A percentile compares a stretch with the other conserved stretches of the same genome.
These are phyloP conservation scores for Remersonia thermophila DNA, from an alignment of 2,329 filamentous ascomycete species.

Conservation along the genomic window DNA sequence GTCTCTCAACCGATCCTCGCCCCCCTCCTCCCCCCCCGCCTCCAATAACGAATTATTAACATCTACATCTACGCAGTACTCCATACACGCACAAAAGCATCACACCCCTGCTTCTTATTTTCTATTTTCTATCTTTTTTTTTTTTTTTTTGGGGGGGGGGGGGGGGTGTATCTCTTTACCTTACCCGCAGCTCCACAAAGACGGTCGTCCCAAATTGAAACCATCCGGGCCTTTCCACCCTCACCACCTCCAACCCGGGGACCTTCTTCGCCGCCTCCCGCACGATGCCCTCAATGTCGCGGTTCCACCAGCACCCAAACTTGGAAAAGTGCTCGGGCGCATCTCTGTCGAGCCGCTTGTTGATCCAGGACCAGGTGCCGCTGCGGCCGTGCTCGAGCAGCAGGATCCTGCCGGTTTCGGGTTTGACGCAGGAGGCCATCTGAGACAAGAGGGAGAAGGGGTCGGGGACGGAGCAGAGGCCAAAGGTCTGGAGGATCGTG, in stretches of 20 bases:
- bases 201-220: constrained; percentile 46
- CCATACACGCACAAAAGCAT: too few species aligned
- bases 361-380: constrained; percentile 41
- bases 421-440: constrained; percentile 39
- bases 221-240: constrained; percentile 38
- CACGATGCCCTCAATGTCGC: constrained; percentile 46
- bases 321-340: constrained; percentile 43
- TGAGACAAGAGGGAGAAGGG: constrained; percentile 41
- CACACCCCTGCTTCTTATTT: too few species aligned
- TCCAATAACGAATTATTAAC: too few species aligned
- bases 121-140: too few species aligned
- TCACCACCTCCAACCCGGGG: constrained; percentile 45
- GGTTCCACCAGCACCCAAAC: constrained; percentile 59
- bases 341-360: constrained; percentile 41
- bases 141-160: too few species aligned
- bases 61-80: too few species aligned
- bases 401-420: constrained; percentile 45
- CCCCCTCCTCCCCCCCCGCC: too few species aligned
- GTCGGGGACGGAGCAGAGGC: constrained; percentile 49
- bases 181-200: constrained; percentile 43
- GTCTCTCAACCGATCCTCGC: too few species aligned
- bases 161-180: too few species aligned
- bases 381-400: constrained; percentile 51
- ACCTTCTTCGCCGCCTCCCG: constrained; percentile 33
- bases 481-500: constrained; percentile 52